Evolutionary conservation across 148 eudicot species (phyloP).

Genomic region (Cornus florida): DNA sequence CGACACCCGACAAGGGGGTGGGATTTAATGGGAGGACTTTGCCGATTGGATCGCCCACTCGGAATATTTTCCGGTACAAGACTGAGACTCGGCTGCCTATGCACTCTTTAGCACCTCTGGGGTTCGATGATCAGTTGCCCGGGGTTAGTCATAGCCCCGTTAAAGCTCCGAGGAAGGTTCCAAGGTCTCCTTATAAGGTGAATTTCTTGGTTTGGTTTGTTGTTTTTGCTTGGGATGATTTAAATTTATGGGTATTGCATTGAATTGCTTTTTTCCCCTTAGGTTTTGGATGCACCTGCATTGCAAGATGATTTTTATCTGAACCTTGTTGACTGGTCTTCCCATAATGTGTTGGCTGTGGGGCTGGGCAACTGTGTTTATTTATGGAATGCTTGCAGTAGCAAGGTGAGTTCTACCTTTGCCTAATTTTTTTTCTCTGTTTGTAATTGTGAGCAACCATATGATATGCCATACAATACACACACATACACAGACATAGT

Average conservation of each 20-base stretch:
- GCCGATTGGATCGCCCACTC: slow-evolving; percentile 24
- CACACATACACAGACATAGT: not conserved
- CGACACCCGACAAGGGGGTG: slow-evolving; percentile 49
- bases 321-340: slow-evolving; percentile 94
- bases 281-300: slow-evolving; percentile 96
- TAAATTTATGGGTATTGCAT: slow-evolving; percentile 5
- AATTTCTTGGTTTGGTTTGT: not conserved
- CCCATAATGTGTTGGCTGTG: slow-evolving; percentile 78
- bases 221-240: not conserved
- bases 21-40: slow-evolving; percentile 8
- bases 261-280: not conserved
- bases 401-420: slow-evolving; percentile 57
- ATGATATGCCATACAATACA: not conserved
- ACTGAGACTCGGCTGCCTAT: slow-evolving; percentile 65
- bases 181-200: slow-evolving; percentile 89
- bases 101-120: slow-evolving; percentile 65
- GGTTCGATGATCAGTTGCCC: slow-evolving; percentile 62
- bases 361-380: slow-evolving; percentile 88
- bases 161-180: slow-evolving; percentile 69
- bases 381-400: slow-evolving; percentile 93
- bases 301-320: slow-evolving; percentile 96
- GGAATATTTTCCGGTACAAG: slow-evolving; percentile 78
- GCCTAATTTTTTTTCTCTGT: not conserved
- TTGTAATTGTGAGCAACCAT: not conserved
- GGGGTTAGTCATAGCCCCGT: slow-evolving; percentile 79